Evolutionary conservation across 495 filamentous ascomycete genomes (phyloP), one percentile per base, ranked within the genome.

Genomic region (Podospora conica): DNA sequence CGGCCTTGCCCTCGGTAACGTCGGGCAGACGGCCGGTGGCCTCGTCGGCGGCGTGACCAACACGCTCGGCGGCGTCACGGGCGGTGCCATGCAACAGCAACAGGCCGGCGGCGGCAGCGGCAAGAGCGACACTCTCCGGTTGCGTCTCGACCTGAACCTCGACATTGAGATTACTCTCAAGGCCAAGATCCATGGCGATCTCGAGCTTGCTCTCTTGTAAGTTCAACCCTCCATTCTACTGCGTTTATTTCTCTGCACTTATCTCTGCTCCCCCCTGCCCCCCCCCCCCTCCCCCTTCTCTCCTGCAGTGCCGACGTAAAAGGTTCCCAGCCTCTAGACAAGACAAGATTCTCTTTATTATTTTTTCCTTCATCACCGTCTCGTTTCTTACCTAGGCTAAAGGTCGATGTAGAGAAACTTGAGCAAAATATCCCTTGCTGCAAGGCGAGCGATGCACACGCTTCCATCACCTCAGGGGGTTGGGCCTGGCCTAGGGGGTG

Each of bases 101-200:
- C 65, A 76, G 0, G 83, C 84, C 8, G 85, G 86, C 23, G 82
- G 85, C 53, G 83, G 83, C 33, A 81, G 84, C 53, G 72, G 64
- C 66, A 81, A 79, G 73, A 77, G 72, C 64, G 88, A 93, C 72
- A 89, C 93, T 70, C 74, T 97, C 63, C 77, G 87, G 64, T 73
- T 97, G 72, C 80, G 92, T 61, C 77, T 97, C 64, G 92, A 96
- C 73, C 76, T 96, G 58, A 96, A 96, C 75, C 78, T 97, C 60
- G 93, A 97, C 72, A 86, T 96, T 70, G 90, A 96, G 81, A 88
- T 97, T 54, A 89, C 92, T 65, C 83, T 97, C 29, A 96, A 96
- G 84, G 93, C 93, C 23, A 93, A 91, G 81, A 94, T 97, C 76
- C 90, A 94, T 71, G 91, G 93, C 76, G 93, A 96, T 82, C 80